These are phyloP conservation scores for Pythium phragmiticola DNA, from an alignment of 352 stramenopile species.

Conservation along the genomic window DNA sequence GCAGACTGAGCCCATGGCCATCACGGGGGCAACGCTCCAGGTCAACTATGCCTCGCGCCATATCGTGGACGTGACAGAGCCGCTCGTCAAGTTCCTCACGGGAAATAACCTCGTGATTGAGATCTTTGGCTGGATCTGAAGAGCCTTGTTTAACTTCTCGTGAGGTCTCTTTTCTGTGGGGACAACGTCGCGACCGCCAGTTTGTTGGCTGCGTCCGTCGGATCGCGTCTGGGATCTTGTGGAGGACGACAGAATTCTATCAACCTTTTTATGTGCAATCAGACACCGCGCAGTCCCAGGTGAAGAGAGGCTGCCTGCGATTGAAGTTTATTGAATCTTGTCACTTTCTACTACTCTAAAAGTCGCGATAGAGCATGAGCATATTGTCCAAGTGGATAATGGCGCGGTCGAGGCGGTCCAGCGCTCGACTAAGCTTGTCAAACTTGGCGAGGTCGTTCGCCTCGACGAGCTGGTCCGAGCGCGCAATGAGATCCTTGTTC, in stretches of 20 bases:
- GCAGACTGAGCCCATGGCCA: constrained; percentile 28
- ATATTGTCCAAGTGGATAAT: constrained; percentile 84
- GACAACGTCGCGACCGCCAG: too few relatives aligned
- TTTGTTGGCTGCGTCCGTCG: too few relatives aligned
- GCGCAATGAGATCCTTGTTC: constrained; percentile 88
- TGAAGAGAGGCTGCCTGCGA: too few relatives aligned
- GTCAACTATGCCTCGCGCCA: constrained; percentile 23
- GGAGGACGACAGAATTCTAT: too few relatives aligned
- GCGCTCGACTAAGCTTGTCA: constrained; percentile 79
- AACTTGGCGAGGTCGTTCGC: constrained; percentile 85
- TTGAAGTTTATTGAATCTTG: too few relatives aligned
- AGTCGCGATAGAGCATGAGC: constrained; percentile 89
- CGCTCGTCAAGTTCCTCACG: constrained; percentile 38
- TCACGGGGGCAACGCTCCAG: constrained; percentile 8
- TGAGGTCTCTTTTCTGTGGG: too few relatives aligned
- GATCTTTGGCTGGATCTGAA: constrained; percentile 2
- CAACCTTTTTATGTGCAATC: too few relatives aligned
- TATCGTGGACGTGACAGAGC: constrained; percentile 48
- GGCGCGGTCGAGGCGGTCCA: constrained; percentile 82
- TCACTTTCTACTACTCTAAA: constrained; percentile 36
- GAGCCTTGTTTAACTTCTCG: too few relatives aligned
- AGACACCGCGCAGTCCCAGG: too few relatives aligned
- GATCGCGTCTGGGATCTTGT: too few relatives aligned
- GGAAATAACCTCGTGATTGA: constrained; percentile 47
- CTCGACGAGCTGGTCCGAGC: constrained; percentile 85